A percentile compares a stretch with the other conserved stretches of the same genome.
Evolutionary conservation across 306 rosid genomes (phyloP).

Genomic region (Acacia melanoxylon): DNA sequence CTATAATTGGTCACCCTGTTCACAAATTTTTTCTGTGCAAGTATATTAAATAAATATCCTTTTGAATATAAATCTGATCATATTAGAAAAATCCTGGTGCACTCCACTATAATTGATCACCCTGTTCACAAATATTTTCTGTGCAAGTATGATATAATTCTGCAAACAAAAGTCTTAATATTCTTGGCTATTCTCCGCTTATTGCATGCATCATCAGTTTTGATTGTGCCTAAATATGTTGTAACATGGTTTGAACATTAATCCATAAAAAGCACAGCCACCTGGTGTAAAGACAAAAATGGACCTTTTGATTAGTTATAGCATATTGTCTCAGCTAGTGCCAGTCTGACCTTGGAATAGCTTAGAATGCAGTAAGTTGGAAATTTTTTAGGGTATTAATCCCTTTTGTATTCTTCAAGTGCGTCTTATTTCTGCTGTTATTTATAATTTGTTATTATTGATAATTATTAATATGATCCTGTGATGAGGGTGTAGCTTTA

Average conservation of each 20-base stretch:
- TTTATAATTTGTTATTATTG: slow-evolving; percentile 21
- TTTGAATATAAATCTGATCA: background rate
- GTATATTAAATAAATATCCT: background rate
- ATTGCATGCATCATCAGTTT: background rate
- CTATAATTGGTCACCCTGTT: background rate
- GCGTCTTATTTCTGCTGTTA: background rate
- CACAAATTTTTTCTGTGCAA: background rate
- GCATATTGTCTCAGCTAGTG: background rate
- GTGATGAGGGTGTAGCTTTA: slow-evolving; percentile 30
- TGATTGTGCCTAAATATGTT: background rate
- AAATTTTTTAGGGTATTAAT: background rate
- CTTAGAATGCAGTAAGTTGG: background rate
- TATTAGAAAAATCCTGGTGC: background rate
- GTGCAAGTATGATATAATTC: background rate
- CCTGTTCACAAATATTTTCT: background rate
- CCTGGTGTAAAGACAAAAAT: background rate
- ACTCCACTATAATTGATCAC: background rate
- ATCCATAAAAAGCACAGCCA: background rate
- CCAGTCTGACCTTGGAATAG: background rate
- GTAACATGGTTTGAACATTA: background rate
- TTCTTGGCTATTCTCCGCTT: background rate
- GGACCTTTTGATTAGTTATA: slow-evolving; percentile 13
- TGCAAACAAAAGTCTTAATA: background rate
- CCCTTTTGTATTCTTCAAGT: background rate
- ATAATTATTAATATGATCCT: slow-evolving; percentile 28